phyloP scores from a whole-genome alignment of 441 rosid genomes.

The Eutrema salsugineum region DNA sequence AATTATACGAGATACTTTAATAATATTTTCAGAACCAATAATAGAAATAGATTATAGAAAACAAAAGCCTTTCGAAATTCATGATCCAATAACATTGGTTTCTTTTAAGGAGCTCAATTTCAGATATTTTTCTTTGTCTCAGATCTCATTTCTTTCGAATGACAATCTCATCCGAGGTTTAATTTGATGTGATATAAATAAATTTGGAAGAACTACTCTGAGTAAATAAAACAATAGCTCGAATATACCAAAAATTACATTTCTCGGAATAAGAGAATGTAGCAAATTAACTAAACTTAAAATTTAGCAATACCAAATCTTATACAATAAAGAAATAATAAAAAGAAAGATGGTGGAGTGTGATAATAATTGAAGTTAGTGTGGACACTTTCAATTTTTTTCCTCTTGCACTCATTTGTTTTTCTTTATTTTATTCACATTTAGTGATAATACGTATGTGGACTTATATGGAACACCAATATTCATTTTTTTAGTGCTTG shows the following conservation, averaged over 20 bases:
- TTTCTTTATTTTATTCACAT: conserved; percentile 14
- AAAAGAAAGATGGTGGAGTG: conserved; percentile 29
- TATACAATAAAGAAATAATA: not conserved
- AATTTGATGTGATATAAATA: not conserved
- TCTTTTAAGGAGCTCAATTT: not conserved
- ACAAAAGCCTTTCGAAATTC: not conserved
- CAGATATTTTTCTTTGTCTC: not conserved
- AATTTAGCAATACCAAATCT: conserved; percentile 12
- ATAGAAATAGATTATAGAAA: not conserved
- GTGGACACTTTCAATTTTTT: conserved; percentile 28
- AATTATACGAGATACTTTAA: too few species aligned
- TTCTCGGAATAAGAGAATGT: conserved; percentile 1
- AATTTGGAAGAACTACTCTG: not conserved
- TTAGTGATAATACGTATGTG: conserved; percentile 32
- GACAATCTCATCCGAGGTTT: not conserved
- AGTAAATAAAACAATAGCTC: not conserved
- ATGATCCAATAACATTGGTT: not conserved
- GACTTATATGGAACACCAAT: conserved; percentile 30
- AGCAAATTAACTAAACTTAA: not conserved
- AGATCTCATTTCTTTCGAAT: too few species aligned
- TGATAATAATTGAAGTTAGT: conserved; percentile 33
- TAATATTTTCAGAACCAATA: not conserved
- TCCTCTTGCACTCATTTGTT: conserved; percentile 24
- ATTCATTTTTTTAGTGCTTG: conserved; percentile 48
- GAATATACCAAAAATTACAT: not conserved